Conservation (phyloP, 257 asterid genomes). For the Solanum microdontum region DNA sequence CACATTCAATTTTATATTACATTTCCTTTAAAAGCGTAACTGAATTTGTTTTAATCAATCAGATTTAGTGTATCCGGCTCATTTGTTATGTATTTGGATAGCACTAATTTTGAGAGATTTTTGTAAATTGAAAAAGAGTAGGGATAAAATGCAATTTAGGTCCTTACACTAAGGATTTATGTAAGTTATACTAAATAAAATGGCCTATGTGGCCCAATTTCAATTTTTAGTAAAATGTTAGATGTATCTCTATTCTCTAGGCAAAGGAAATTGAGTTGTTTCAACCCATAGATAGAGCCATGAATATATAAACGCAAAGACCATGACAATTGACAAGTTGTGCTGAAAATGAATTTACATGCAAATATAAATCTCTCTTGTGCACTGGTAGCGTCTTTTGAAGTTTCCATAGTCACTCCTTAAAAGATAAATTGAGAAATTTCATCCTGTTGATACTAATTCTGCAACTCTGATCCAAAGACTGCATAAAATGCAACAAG, state of each 20-base stretch:
- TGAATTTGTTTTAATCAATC: too few relatives aligned
- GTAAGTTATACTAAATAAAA: background rate
- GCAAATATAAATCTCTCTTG: background rate
- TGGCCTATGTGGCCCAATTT: background rate
- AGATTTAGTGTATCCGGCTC: too few relatives aligned
- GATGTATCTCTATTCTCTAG: background rate
- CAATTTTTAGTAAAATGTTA: background rate
- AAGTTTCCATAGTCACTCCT: background rate
- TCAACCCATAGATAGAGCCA: background rate
- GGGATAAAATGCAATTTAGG: too few relatives aligned
- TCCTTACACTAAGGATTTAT: too few relatives aligned
- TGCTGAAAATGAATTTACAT: background rate
- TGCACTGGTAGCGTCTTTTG: background rate
- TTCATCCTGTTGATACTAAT: background rate
- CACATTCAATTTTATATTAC: too few relatives aligned
- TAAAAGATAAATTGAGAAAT: background rate
- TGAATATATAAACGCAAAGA: background rate
- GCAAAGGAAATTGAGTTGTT: background rate
- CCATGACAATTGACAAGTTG: background rate
- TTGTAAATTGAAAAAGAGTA: too few relatives aligned
- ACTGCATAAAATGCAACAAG: background rate
- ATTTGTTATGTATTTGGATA: too few relatives aligned
- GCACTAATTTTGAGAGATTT: too few relatives aligned
- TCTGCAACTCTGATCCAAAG: background rate
- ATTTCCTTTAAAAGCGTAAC: too few relatives aligned